Evolutionary conservation across 805 yeast genomes (phyloP), one percentile per base, ranked within the genome.

Genomic region (Maudiozyma turicensis): DNA sequence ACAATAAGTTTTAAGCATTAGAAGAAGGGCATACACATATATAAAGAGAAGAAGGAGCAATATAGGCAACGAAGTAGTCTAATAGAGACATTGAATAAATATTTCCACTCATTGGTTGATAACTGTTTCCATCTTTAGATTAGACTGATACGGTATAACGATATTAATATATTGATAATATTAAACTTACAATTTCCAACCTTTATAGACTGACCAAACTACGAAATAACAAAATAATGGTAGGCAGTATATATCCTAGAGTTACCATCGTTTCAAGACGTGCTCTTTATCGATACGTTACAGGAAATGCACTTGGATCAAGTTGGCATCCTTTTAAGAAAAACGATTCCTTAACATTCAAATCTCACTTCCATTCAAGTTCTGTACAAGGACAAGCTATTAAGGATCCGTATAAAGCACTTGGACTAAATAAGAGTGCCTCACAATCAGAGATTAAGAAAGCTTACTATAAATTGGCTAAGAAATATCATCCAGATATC

Each of bases 401-500:
- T 38, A 69, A 72, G 40, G 96, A 93, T 63, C 99, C 99, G 0
- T 93, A 93, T 68, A 74, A 80, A 52, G 78, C 81, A 0, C 71
- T 93, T 41, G 98, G 98, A 4, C 86, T 93, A 31, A 78, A 76
- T 30, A 78, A 77, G 52, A 64, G 63, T 47, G 93, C 99, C 0
- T 75, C 82, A 11, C 71, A 82, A 7, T 76, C 86, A n/a, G 95
- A 89, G 20, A 93, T 93, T 69, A 93, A 93, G 68, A 90, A 90
- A 67, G 91, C 96, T 2, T 93, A 93, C 70, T 89, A 89, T 65
- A 84, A 88, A 61, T 72, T 93, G 54, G 99, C 97, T 13, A 93
- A 93, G 67, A 78, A 91, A 65, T 89, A 73, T 67, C 99, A 93
- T 67, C 99, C 99, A 0, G 99, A 93, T 71, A 86, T 93, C 43